These are phyloP conservation scores for Chamaenerion angustifolium DNA, from an alignment of 345 rosid species.

Conservation along the genomic window DNA sequence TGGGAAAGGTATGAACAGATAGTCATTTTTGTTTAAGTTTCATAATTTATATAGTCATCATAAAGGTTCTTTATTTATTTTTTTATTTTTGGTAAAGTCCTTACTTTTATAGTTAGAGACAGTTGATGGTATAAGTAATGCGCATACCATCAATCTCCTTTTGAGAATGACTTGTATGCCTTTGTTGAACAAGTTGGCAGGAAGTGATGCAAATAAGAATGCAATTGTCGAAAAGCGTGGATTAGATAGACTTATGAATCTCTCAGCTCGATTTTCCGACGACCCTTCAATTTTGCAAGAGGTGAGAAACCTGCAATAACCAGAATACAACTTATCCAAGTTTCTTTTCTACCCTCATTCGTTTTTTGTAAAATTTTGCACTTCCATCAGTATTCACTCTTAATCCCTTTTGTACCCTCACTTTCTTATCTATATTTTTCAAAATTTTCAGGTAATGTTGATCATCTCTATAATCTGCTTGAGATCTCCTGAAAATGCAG, in stretches of 20 bases:
- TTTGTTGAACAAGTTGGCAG: conserved; percentile 55
- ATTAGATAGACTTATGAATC: conserved; percentile 48
- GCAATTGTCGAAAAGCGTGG: conserved; percentile 69
- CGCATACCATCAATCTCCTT: background rate
- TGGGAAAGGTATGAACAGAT: conserved; percentile 41
- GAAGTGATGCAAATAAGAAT: conserved; percentile 81
- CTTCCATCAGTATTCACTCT: no score
- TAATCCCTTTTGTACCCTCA: background rate
- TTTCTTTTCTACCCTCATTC: background rate
- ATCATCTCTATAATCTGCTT: conserved; percentile 60
- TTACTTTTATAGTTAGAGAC: background rate
- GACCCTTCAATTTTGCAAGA: conserved; percentile 78
- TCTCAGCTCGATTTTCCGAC: conserved; percentile 58
- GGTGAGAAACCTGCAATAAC: conserved; percentile 24
- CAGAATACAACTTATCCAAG: background rate
- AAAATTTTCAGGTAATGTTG: conserved; percentile 49
- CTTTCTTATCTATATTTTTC: background rate
- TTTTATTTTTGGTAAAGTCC: background rate
- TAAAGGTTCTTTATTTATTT: no score
- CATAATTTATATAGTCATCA: background rate
- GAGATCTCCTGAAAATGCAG: conserved; percentile 79
- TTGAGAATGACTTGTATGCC: conserved; percentile 7
- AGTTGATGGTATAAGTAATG: background rate
- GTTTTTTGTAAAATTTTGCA: no score
- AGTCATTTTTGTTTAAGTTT: background rate